A percentile compares a stretch with the other conserved stretches of the same genome.
These are phyloP conservation scores for Biancaea sappan DNA, from an alignment of 306 rosid species.

Conservation along the genomic window DNA sequence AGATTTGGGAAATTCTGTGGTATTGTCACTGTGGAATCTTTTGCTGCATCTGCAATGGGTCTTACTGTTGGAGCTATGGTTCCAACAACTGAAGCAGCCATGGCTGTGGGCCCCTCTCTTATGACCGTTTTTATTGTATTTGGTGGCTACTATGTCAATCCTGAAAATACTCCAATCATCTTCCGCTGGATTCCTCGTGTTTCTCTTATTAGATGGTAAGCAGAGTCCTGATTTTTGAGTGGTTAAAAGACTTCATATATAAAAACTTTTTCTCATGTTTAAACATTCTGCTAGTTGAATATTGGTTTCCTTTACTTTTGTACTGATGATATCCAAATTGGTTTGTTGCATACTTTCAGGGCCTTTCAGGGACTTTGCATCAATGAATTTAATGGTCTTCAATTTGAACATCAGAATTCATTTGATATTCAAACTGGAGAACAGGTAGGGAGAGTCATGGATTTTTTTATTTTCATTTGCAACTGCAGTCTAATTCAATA, in stretches of 20 bases:
- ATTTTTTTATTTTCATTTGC: slow-evolving; percentile 5
- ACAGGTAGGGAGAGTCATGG: slow-evolving; percentile 59
- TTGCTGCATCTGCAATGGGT: slow-evolving; percentile 99
- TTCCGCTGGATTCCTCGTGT: slow-evolving; percentile 94
- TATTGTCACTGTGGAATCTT: slow-evolving; percentile 80
- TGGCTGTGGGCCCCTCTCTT: slow-evolving; percentile 99
- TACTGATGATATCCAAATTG: slow-evolving; percentile 26
- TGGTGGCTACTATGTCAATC: slow-evolving; percentile 95
- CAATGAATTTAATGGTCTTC: slow-evolving; percentile 86
- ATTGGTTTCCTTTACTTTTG: slow-evolving; percentile 13
- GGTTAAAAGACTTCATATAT: slow-evolving; percentile 21
- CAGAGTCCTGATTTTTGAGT: slow-evolving; percentile 28
- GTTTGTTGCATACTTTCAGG: slow-evolving; percentile 62
- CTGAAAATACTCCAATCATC: slow-evolving; percentile 89
- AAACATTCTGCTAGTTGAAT: slow-evolving; percentile 14
- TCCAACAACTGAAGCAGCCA: slow-evolving; percentile 96
- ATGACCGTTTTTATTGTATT: slow-evolving; percentile 97
- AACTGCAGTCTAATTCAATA: slow-evolving; percentile 6
- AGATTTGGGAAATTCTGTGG: slow-evolving; percentile 96
- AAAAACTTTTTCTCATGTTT: slow-evolving; percentile 6
- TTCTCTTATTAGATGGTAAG: slow-evolving; percentile 91
- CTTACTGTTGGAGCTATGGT: slow-evolving; percentile 99
- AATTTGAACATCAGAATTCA: slow-evolving; percentile 85
- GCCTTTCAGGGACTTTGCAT: slow-evolving; percentile 98
- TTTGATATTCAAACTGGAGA: slow-evolving; percentile 88